These are phyloP conservation scores for Apiotrichum siamense DNA, from an alignment of 1,284 basidiomycete species.

Conservation along the genomic window DNA sequence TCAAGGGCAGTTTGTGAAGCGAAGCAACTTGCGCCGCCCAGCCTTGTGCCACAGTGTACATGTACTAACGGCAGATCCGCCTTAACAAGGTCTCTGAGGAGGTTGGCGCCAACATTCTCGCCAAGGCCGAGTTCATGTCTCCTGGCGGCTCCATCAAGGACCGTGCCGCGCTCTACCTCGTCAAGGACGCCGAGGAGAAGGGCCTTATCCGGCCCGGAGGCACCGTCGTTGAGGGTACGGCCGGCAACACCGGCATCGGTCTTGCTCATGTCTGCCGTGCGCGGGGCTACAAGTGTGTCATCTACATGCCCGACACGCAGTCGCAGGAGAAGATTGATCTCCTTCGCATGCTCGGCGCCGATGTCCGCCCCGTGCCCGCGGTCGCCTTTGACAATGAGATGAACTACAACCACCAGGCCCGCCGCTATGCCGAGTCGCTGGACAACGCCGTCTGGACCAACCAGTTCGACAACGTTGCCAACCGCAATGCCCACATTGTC, in stretches of 20 bases:
- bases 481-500: slow-evolving; percentile 79
- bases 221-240: slow-evolving; percentile 94
- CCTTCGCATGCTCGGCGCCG: slow-evolving; percentile 91
- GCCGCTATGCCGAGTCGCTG: slow-evolving; percentile 71
- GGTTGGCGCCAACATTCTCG: slow-evolving; percentile 82
- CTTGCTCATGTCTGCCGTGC: slow-evolving; percentile 88
- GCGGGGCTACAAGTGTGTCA: slow-evolving; percentile 95
- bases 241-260: slow-evolving; percentile 98
- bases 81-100: slow-evolving; percentile 77
- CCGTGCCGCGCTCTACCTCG: slow-evolving; percentile 84
- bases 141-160: slow-evolving; percentile 99
- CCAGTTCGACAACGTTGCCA: slow-evolving; percentile 94
- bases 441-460: slow-evolving; percentile 98
- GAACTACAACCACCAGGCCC: slow-evolving; percentile 99
- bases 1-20: too few relatives aligned
- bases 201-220: slow-evolving; percentile 76
- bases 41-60: not conserved
- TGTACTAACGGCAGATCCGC: slow-evolving; percentile 59
- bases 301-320: slow-evolving; percentile 98
- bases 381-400: slow-evolving; percentile 92
- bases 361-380: slow-evolving; percentile 91
- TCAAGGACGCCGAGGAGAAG: slow-evolving; percentile 80
- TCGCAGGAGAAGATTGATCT: slow-evolving; percentile 98
- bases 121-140: slow-evolving; percentile 97
- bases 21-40: slow-evolving; percentile 6